Evolutionary conservation across 78 protist genomes (phyloP).

Genomic region (Creolimax fragrantissima): DNA sequence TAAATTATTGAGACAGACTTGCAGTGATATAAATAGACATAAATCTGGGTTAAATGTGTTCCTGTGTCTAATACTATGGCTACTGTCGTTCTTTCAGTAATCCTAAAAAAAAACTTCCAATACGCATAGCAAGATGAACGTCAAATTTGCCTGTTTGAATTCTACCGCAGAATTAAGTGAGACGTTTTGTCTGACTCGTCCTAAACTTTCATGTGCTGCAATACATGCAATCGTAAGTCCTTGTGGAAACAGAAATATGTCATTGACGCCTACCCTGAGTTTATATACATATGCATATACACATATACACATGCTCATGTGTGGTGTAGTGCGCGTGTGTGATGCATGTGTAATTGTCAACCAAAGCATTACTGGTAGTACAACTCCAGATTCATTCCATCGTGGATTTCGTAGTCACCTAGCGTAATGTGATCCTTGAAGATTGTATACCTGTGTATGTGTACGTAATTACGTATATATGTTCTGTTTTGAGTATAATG

Average conservation of each 20-base stretch:
- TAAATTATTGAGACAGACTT: too few relatives aligned
- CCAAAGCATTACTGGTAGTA: constrained; percentile 75
- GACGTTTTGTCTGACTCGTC: neutral
- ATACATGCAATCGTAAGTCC: neutral
- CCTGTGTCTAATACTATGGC: too few relatives aligned
- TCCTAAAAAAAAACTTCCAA: too few relatives aligned
- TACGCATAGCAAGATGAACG: too few relatives aligned
- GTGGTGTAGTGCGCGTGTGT: too few relatives aligned
- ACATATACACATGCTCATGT: neutral
- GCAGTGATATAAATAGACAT: too few relatives aligned
- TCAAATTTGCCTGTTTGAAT: too few relatives aligned
- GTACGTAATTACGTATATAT: neutral
- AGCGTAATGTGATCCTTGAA: constrained; percentile 87
- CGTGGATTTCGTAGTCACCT: constrained; percentile 73
- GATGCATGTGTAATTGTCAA: too few relatives aligned
- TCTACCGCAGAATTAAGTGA: too few relatives aligned
- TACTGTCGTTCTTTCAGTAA: too few relatives aligned
- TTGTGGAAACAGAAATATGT: neutral
- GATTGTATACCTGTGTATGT: constrained; percentile 33
- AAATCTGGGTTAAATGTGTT: too few relatives aligned
- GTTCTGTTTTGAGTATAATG: neutral
- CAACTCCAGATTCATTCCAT: constrained; percentile 78
- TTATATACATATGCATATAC: neutral
- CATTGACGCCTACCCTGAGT: neutral
- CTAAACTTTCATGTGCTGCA: neutral